Evolutionary conservation across 2,329 filamentous ascomycete genomes (phyloP), one percentile per base, ranked within the genome.

Genomic region (Verticillium zaregamsianum): DNA sequence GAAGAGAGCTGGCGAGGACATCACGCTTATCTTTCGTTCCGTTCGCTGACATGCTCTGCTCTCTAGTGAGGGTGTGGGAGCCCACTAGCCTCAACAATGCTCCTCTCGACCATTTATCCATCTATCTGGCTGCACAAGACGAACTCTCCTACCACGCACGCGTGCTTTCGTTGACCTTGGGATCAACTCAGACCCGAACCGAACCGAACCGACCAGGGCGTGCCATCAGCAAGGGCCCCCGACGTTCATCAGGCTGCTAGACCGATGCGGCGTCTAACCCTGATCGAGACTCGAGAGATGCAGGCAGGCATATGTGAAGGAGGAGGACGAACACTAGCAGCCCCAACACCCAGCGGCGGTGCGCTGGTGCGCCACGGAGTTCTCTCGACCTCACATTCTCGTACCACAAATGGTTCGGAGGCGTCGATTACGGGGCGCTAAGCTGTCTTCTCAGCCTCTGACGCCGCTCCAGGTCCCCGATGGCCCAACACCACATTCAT

Each of bases 381-480:
- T 49, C 9, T 23, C 8, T 49, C 45, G 45, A 49, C 45, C 11
- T 49, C 45, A 20, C 9, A 23, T 49, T n/a, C 20, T 49, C 45
- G 45, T 49, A 49, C 45, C 45, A 23, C n/a, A 11, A 8, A 12
- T 23, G n/a, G 5, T 8, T 23, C 8, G 45, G 6, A 49, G 9
- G n/a, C 45, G 45, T 25, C 57, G 49, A 58, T 58, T 39, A 58
- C 57, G 57, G 39, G 56, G 35, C 37, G 17, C 20, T 6, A 23
- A 49, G 45, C 45, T 23, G 45, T 5, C 45, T 11, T 49, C 45
- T 49, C 45, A 49, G 45, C 45, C 57, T 32, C 57, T 49, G 57
- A 45, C 57, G 35, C 45, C 45, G 45, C 45, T 49, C 45, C 20
- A 40, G 57, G 57, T 58, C 57, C 57, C 57, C 57, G 57, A 58